These are phyloP conservation scores for Suillus cothurnatus DNA, from an alignment of 768 basidiomycete genomes.

Conservation along the genomic window DNA sequence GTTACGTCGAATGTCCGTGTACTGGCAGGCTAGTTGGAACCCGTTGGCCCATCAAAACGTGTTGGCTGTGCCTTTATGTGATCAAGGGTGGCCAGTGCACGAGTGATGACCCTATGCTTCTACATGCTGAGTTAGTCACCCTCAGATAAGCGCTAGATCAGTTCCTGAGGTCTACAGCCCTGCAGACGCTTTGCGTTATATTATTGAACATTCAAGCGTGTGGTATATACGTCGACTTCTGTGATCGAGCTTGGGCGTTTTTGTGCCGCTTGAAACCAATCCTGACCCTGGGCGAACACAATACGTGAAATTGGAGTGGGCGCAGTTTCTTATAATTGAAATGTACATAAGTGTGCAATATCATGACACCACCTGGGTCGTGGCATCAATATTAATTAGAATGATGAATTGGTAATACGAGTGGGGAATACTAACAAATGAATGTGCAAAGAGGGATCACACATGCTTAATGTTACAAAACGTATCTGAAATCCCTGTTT, in stretches of 20 bases:
- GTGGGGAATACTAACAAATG: not conserved
- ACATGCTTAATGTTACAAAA: slow-evolving; percentile 42
- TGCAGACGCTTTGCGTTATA: not conserved
- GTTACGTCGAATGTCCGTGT: not conserved
- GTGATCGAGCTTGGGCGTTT: not conserved
- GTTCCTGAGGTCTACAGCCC: not conserved
- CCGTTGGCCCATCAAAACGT: not conserved
- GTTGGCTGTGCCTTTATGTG: not conserved
- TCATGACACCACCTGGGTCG: not conserved
- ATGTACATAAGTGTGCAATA: not conserved
- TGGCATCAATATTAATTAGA: not conserved
- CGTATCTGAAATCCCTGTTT: slow-evolving; percentile 75
- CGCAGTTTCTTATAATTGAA: not conserved
- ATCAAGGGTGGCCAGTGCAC: not conserved
- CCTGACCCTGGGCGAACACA: not conserved
- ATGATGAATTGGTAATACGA: not conserved
- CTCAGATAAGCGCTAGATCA: not conserved
- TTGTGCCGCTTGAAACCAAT: not conserved
- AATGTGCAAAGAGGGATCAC: not conserved
- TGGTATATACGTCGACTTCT: not conserved
- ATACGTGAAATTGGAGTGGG: not conserved
- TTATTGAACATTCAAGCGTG: not conserved
- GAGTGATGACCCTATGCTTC: not conserved
- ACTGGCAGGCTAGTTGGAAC: not conserved
- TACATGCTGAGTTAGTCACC: not conserved